These are phyloP conservation scores for Suhomyces ambrosiae DNA, from an alignment of 1,139 yeast species.

Conservation along the genomic window DNA sequence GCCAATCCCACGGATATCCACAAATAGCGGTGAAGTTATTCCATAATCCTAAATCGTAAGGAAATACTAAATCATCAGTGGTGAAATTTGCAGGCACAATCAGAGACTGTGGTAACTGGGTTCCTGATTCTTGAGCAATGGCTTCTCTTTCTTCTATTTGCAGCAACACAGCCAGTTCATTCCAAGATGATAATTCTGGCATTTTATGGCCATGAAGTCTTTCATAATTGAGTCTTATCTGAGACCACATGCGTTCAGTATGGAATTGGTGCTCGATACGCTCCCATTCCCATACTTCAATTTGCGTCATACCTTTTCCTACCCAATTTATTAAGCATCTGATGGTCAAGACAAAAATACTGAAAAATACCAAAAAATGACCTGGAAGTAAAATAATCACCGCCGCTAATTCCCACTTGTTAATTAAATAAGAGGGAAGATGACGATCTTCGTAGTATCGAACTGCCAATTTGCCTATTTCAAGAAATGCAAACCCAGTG, in stretches of 20 bases:
- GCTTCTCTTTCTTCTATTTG: slow-evolving; percentile 18
- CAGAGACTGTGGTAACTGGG: slow-evolving; percentile 3
- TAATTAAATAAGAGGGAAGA: slow-evolving; percentile 61
- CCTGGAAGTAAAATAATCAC: slow-evolving; percentile 59
- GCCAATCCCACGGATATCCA: slow-evolving; percentile 68
- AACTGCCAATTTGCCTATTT: slow-evolving; percentile 43
- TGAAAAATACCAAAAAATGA: slow-evolving; percentile 57
- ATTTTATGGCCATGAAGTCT: slow-evolving; percentile 44
- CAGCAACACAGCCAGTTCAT: slow-evolving; percentile 22
- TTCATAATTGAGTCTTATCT: slow-evolving; percentile 49
- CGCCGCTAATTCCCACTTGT: slow-evolving; percentile 55
- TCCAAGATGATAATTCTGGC: slow-evolving; percentile 55
- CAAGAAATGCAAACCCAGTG: slow-evolving; percentile 50
- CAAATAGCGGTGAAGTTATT: slow-evolving; percentile 51
- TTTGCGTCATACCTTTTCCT: slow-evolving; percentile 80
- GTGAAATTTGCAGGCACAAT: slow-evolving; percentile 38
- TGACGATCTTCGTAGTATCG: slow-evolving; percentile 55
- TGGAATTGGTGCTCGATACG: slow-evolving; percentile 68
- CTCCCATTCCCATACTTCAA: slow-evolving; percentile 91
- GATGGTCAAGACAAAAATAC: slow-evolving; percentile 59
- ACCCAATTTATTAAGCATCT: slow-evolving; percentile 62
- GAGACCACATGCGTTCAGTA: slow-evolving; percentile 54
- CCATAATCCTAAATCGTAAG: slow-evolving; percentile 74
- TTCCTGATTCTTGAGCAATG: slow-evolving; percentile 2
- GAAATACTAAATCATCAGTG: slow-evolving; percentile 67